Conservation (phyloP, 176 grass and related monocot genomes). For the Rhipidocladum racemiflorum region DNA sequence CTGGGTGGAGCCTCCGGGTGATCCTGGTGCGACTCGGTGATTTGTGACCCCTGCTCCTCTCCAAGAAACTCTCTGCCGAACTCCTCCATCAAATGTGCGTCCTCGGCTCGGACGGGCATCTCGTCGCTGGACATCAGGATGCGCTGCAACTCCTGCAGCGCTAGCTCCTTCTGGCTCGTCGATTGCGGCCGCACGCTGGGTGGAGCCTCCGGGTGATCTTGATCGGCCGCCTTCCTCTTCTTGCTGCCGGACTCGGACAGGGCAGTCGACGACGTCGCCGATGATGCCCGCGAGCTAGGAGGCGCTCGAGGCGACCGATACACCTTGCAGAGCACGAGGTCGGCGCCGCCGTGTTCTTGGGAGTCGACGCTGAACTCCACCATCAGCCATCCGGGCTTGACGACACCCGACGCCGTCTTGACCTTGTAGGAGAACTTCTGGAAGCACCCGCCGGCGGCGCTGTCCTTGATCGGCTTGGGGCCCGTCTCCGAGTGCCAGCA, state of each 20-base stretch:
- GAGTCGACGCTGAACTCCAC: neutral
- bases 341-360: neutral
- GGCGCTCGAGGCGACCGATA: neutral
- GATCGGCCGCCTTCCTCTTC: neutral
- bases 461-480: neutral
- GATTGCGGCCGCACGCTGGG: neutral
- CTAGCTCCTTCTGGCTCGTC: too few species aligned
- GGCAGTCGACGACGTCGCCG: neutral
- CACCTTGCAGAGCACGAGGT: neutral
- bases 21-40: too few species aligned
- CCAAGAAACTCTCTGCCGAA: too few species aligned
- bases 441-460: neutral
- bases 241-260: neutral
- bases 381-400: neutral
- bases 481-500: neutral
- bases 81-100: too few species aligned
- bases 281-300: neutral
- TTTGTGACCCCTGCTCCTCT: too few species aligned
- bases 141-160: neutral
- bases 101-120: too few species aligned
- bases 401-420: neutral
- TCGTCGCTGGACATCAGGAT: neutral
- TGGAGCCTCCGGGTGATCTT: neutral
- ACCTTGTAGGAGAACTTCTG: neutral
- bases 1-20: neutral